Conservation (phyloP, 208 protist species). For the Tritrichomonas foetus region DNA sequence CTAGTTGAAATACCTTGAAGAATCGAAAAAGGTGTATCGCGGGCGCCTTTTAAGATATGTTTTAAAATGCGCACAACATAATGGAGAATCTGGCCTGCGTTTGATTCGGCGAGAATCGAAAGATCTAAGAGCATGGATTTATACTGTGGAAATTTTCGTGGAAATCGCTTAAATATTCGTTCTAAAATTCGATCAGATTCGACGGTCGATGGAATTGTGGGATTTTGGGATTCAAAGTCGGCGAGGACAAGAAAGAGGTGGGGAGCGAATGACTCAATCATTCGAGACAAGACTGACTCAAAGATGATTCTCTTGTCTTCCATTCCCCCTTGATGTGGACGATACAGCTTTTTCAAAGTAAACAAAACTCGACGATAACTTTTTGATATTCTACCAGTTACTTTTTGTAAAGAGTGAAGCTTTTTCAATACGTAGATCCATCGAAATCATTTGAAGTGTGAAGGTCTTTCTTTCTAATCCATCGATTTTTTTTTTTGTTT, state of each 20-base stretch:
- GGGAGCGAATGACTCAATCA: not conserved
- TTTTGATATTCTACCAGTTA: too few relatives aligned
- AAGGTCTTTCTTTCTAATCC: too few relatives aligned
- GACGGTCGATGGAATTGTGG: not conserved
- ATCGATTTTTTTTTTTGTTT: too few relatives aligned
- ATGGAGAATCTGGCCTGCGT: not conserved
- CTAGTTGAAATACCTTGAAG: not conserved
- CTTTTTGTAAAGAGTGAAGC: too few relatives aligned
- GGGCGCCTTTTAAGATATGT: not conserved
- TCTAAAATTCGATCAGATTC: not conserved
- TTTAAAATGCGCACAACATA: not conserved
- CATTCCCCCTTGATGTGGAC: too few relatives aligned
- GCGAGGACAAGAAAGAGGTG: not conserved
- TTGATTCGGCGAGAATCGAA: not conserved
- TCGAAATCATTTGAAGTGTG: too few relatives aligned
- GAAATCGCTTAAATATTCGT: not conserved
- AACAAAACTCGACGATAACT: too few relatives aligned
- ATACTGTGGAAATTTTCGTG: not conserved
- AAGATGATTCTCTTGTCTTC: too few relatives aligned
- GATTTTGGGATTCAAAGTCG: not conserved
- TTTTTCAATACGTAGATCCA: too few relatives aligned
- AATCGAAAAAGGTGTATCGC: not conserved
- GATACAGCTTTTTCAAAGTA: too few relatives aligned
- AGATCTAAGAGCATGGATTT: not conserved
- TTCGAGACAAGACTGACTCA: not conserved